Conservation (phyloP, 768 basidiomycete genomes). For the Suillus weaverae region DNA sequence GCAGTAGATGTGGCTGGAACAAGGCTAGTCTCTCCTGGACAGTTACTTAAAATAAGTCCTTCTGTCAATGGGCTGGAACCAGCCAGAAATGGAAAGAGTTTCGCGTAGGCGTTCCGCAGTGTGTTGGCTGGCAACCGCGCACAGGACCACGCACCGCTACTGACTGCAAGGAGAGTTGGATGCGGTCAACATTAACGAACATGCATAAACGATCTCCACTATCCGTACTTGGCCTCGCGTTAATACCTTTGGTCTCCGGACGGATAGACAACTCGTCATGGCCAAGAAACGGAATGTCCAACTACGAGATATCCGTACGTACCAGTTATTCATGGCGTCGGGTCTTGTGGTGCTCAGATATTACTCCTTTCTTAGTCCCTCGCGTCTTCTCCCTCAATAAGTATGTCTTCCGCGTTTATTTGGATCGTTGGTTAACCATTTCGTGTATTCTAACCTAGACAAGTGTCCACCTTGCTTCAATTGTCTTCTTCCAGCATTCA, state of each 20-base stretch:
- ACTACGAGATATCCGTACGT: conserved; percentile 28
- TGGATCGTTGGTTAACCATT: neutral
- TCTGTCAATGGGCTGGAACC: neutral
- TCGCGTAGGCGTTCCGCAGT: neutral
- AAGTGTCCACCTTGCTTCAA: conserved; percentile 93
- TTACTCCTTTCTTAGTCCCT: conserved; percentile 21
- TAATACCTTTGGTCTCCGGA: conserved; percentile 5
- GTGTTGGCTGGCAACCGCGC: neutral
- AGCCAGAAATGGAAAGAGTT: conserved; percentile 1
- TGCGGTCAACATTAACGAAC: neutral
- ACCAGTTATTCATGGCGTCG: neutral
- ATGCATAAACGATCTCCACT: neutral
- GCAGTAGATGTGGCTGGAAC: neutral
- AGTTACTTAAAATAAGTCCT: neutral
- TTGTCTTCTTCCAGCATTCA: conserved; percentile 88
- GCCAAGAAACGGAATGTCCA: conserved; percentile 16
- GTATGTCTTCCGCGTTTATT: conserved; percentile 8
- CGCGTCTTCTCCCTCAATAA: conserved; percentile 16
- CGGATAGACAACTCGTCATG: conserved; percentile 10
- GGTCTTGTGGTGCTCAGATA: conserved; percentile 4
- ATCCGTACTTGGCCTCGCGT: neutral
- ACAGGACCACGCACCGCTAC: neutral
- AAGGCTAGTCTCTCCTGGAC: neutral
- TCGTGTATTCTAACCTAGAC: conserved; percentile 30
- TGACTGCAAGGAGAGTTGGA: neutral